A percentile compares a stretch with the other conserved stretches of the same genome.
phyloP scores from a whole-genome alignment of 495 filamentous ascomycete species.

The Penicillium soppii region DNA sequence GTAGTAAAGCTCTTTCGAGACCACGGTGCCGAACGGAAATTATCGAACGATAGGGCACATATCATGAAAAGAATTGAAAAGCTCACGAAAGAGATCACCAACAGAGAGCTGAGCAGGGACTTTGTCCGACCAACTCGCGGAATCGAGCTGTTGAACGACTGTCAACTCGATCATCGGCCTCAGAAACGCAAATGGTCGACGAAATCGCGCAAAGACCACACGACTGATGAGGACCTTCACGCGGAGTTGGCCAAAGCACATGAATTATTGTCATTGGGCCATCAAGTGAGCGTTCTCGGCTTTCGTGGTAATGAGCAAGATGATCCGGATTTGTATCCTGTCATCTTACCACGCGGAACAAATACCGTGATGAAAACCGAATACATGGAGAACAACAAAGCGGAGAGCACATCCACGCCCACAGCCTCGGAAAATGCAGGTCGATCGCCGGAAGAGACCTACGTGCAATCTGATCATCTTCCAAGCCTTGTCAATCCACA shows the following conservation, averaged over 20 bases:
- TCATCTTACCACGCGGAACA: conserved; percentile 48
- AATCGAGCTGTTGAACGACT: conserved; percentile 51
- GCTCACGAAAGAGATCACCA: conserved; percentile 80
- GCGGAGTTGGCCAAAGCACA: conserved; percentile 73
- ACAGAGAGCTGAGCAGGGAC: conserved; percentile 77
- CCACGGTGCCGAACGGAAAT: conserved; percentile 89
- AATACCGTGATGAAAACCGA: too few species aligned
- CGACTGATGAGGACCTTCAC: conserved; percentile 82
- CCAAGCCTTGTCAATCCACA: too few species aligned
- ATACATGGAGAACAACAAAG: conserved; percentile 59
- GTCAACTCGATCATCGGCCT: conserved; percentile 49
- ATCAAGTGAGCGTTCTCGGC: conserved; percentile 76
- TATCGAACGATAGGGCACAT: conserved; percentile 86
- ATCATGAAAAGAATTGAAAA: conserved; percentile 94
- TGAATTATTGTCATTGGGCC: conserved; percentile 84
- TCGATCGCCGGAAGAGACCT: not conserved
- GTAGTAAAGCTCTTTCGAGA: conserved; percentile 94
- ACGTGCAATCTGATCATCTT: too few species aligned
- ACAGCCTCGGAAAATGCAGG: conserved; percentile 34
- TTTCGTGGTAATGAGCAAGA: conserved; percentile 73
- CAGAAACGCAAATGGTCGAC: conserved; percentile 58
- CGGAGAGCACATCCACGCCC: conserved; percentile 45
- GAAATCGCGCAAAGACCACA: conserved; percentile 58
- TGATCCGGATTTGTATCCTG: conserved; percentile 78
- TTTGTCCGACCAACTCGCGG: conserved; percentile 73